Percentiles rank a stretch among this genome's conserved stretches.
Evolutionary conservation across 2,329 filamentous ascomycete species (phyloP).

Genomic region (Xylariaceae sp.): DNA sequence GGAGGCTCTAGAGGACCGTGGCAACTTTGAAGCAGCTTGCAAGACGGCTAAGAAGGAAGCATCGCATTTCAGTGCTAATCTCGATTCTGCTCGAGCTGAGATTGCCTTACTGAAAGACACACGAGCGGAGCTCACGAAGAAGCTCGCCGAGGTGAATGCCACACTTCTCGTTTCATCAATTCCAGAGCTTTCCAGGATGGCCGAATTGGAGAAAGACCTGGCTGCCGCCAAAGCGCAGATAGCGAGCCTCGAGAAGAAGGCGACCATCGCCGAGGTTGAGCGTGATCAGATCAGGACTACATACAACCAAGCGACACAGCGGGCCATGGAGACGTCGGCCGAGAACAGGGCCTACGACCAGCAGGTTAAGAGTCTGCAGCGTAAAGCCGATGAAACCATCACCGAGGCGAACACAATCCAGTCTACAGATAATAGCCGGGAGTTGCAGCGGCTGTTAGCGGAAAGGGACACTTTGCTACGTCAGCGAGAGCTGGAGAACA

Average conservation of each 20-base stretch:
- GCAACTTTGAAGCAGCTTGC: slow-evolving; percentile 41
- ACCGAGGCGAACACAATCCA: slow-evolving; percentile 46
- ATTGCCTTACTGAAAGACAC: slow-evolving; percentile 37
- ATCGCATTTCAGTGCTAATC: slow-evolving; percentile 29
- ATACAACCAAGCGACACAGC: slow-evolving; percentile 56
- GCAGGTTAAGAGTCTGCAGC: slow-evolving; percentile 38
- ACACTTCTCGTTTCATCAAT: slow-evolving; percentile 34
- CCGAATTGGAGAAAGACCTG: slow-evolving; percentile 39
- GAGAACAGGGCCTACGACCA: slow-evolving; percentile 45
- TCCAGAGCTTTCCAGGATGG: slow-evolving; percentile 37
- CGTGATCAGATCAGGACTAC: slow-evolving; percentile 53
- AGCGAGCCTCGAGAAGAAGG: slow-evolving; percentile 37
- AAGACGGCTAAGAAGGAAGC: slow-evolving; percentile 35
- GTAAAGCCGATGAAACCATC: slow-evolving; percentile 43
- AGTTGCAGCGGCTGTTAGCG: slow-evolving; percentile 36
- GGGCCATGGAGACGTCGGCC: slow-evolving; percentile 40
- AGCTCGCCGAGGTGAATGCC: slow-evolving; percentile 33
- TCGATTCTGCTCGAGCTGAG: slow-evolving; percentile 36
- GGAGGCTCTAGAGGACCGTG: slow-evolving; percentile 35
- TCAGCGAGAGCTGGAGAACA: slow-evolving; percentile 52
- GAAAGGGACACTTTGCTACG: slow-evolving; percentile 40
- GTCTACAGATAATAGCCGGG: slow-evolving; percentile 31
- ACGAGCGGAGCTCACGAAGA: slow-evolving; percentile 33
- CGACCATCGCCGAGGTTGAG: slow-evolving; percentile 38
- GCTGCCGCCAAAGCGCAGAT: slow-evolving; percentile 37